A percentile compares a stretch with the other conserved stretches of the same genome.
Conservation (phyloP, 1,284 basidiomycete genomes). For the Ceratobasidium sp. region DNA sequence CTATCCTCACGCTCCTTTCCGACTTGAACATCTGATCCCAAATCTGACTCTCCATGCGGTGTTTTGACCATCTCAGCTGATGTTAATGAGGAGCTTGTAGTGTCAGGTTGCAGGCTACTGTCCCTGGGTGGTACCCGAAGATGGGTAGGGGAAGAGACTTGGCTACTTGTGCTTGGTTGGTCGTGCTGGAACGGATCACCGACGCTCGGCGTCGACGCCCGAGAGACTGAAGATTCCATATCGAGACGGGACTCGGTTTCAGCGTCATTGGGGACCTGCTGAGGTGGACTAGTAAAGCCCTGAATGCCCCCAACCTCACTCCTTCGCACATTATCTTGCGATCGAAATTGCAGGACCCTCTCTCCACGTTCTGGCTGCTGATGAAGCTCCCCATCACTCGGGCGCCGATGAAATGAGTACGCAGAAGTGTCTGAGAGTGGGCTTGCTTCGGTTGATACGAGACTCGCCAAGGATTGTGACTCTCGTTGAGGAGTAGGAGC, state of each 20-base stretch:
- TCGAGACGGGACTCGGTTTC: slow-evolving; percentile 6
- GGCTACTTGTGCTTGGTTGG: background rate
- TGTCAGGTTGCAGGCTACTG: background rate
- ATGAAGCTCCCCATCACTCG: background rate
- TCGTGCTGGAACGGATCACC: slow-evolving; percentile 38
- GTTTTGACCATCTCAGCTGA: slow-evolving; percentile 2
- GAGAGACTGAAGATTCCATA: slow-evolving; percentile 7
- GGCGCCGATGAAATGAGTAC: slow-evolving; percentile 14
- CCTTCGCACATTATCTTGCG: no score
- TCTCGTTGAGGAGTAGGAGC: slow-evolving; percentile 18
- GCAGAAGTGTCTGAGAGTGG: slow-evolving; percentile 25
- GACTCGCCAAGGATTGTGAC: slow-evolving; percentile 25
- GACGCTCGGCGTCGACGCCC: slow-evolving; percentile 30
- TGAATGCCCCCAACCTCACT: no score
- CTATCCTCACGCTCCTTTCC: background rate
- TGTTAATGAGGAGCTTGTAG: background rate
- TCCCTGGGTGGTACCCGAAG: background rate
- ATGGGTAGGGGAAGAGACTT: background rate
- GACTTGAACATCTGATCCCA: background rate
- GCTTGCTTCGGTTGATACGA: slow-evolving; percentile 34
- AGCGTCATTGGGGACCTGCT: background rate
- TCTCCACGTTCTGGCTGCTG: background rate
- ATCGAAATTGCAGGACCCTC: no score
- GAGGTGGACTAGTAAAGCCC: background rate
- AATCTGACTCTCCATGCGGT: background rate